Percentiles rank a stretch among this genome's conserved stretches.
These are phyloP conservation scores for Aspergillus sp. DNA, from an alignment of 2,329 filamentous ascomycete genomes.

Conservation along the genomic window DNA sequence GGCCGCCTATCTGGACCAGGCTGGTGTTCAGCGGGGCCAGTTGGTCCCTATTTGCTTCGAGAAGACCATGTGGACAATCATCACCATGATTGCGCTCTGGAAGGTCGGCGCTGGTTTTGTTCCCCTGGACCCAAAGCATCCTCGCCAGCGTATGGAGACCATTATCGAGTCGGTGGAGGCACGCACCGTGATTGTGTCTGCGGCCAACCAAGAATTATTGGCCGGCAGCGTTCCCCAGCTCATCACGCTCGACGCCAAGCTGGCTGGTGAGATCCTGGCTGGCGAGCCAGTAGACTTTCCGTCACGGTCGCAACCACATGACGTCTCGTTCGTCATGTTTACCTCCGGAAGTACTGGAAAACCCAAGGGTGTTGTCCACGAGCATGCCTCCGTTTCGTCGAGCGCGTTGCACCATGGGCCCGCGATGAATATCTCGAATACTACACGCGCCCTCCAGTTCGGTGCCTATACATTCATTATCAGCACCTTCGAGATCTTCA, in stretches of 20 bases:
- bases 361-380: conserved; percentile 56
- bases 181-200: neutral
- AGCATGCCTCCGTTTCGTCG: conserved; percentile 54
- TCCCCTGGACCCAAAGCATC: neutral
- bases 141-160: neutral
- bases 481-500: conserved; percentile 24
- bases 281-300: conserved; percentile 26
- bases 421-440: conserved; percentile 43
- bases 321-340: conserved; percentile 58
- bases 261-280: neutral
- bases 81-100: conserved; percentile 12
- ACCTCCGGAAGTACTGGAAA: conserved; percentile 23
- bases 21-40: conserved; percentile 5
- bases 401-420: conserved; percentile 45
- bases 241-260: neutral
- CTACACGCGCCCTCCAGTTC: conserved; percentile 42
- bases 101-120: conserved; percentile 6
- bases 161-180: conserved; percentile 1
- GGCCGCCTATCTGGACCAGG: conserved; percentile 5
- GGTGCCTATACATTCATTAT: conserved; percentile 36
- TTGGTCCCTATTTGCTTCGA: conserved; percentile 10
- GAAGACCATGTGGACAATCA: conserved; percentile 11
- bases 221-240: conserved; percentile 1
- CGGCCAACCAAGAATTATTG: neutral
- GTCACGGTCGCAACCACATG: conserved; percentile 38